phyloP scores from a whole-genome alignment of 257 asterid genomes.

The Cinchona pubescens region DNA sequence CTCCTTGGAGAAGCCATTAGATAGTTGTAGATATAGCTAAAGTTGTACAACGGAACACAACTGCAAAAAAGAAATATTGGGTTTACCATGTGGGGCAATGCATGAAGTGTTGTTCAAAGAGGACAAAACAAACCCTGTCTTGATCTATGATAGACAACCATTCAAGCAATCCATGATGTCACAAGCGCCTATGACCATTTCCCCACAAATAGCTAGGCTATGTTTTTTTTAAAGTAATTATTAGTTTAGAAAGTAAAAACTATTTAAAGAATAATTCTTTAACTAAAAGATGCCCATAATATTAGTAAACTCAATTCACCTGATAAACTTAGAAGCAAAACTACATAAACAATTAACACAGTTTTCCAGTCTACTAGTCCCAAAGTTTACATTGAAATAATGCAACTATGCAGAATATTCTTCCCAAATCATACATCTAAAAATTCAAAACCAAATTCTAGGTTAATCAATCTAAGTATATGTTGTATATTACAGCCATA shows the following conservation, averaged over 20 bases:
- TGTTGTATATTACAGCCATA: not conserved
- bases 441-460: not conserved
- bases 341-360: not conserved
- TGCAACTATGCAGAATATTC: not conserved
- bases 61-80: slow-evolving; percentile 41
- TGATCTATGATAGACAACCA: not conserved
- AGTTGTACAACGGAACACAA: slow-evolving; percentile 91
- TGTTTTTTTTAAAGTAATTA: not conserved
- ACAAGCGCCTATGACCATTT: not conserved
- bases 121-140: not conserved
- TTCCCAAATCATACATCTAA: not conserved
- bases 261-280: not conserved
- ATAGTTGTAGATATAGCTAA: slow-evolving; percentile 75
- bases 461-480: not conserved
- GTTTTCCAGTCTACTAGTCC: not conserved
- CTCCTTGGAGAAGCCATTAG: slow-evolving; percentile 83
- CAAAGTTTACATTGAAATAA: not conserved
- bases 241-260: not conserved
- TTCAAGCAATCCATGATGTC: not conserved
- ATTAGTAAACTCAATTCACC: not conserved
- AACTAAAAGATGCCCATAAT: not conserved
- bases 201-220: not conserved
- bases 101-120: not conserved
- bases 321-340: not conserved
- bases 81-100: slow-evolving; percentile 3